Base-by-base conservation (phyloP, 345 rosid species). In the Camelina laxa region DNA sequence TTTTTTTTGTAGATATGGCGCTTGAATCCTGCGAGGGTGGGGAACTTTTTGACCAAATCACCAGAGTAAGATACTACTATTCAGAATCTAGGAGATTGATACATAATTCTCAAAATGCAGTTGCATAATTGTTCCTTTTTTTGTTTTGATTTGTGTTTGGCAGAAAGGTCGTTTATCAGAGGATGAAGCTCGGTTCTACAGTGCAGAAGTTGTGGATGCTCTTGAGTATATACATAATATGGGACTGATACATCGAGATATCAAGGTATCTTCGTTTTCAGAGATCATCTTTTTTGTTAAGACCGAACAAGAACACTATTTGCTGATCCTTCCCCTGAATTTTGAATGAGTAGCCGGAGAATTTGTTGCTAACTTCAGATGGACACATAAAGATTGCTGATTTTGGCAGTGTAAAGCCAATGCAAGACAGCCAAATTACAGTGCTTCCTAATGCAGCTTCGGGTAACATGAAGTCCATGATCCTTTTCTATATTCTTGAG, bases 11-110 rank as follows among this genome's bases (percentile, higher is more conserved):
- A 95, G 99, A 90, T 62, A 92, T 95, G 99, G 99, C 98, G 31
- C 98, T 92, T 60, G 99, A 95, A 80, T 92, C 99, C 58, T 92
- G 99, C 24, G 96, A 95, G 82, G 99, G 97, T 22, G 99, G 99
- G 59, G 99, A 92, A 73, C 96, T 90, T 81, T 95, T 95, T 64
- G 98, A 95, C 82, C 99, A 95, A 84, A 90, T 95, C 80, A 92
- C 97, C 42, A 83, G 97, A 81, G 99, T 92, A 88, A 86, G 94
- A n/a, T 59, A 76, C 45, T 54, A 69, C 19, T 42, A 45, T 30
- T 56, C 30, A 50, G 22, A 56, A 41, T 71, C 67, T 54, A 0
- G 0, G 36, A 58, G 54, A 57, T 39, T 59, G 42, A 7, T 58
- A 53, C 38, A 3, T 72, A 27, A 3, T 57, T 22, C 54, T 51